phyloP scores from a whole-genome alignment of 441 rosid genomes.

The Pelargonium citronellum region DNA sequence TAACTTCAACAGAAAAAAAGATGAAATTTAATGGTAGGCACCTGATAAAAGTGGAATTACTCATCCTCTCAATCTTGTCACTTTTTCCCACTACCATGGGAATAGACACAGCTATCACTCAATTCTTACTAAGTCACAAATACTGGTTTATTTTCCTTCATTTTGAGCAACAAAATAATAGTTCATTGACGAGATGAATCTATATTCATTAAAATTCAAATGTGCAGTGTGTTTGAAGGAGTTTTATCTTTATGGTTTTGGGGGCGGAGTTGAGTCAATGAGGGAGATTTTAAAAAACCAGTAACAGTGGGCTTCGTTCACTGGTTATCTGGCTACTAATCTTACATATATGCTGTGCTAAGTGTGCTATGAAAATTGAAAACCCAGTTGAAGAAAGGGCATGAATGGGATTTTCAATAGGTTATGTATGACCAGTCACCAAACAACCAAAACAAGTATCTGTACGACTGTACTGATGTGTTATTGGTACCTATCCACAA shows the following conservation, averaged over 20 bases:
- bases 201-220: background rate
- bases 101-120: background rate
- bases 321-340: constrained; percentile 3
- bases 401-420: constrained; percentile 1
- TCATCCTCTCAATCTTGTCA: background rate
- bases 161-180: background rate
- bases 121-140: background rate
- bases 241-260: background rate
- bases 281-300: too few species aligned
- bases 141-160: background rate
- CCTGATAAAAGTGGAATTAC: constrained; percentile 1
- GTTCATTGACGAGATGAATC: background rate
- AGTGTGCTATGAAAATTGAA: background rate
- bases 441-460: constrained; percentile 4
- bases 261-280: too few species aligned
- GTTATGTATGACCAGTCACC: background rate
- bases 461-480: background rate
- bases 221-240: background rate
- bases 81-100: background rate
- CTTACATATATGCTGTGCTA: background rate
- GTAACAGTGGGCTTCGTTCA: background rate
- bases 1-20: background rate
- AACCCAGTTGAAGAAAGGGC: background rate
- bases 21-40: background rate
- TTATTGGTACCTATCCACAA: background rate